These are phyloP conservation scores for Mortierella claussenii DNA, from an alignment of 192 early-diverging fungal genomes.

Conservation along the genomic window DNA sequence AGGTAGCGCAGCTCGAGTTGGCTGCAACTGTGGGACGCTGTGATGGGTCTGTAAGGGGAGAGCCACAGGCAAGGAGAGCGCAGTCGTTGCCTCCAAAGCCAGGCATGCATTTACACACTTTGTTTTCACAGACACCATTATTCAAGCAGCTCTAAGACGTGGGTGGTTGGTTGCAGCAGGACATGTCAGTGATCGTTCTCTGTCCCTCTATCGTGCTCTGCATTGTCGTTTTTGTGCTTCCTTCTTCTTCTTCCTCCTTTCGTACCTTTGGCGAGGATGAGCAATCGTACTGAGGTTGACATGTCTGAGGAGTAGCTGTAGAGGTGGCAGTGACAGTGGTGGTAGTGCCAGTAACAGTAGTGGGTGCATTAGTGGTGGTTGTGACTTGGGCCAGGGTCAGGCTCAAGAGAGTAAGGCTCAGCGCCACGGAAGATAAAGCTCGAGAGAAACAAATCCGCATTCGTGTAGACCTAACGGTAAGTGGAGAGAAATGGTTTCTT, in stretches of 20 bases:
- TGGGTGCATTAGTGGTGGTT: neutral
- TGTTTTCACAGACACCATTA: constrained; percentile 24
- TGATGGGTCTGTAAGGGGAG: constrained; percentile 17
- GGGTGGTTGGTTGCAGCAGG: too few relatives aligned
- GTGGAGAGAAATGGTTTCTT: too few relatives aligned
- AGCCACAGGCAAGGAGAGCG: constrained; percentile 27
- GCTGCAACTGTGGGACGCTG: constrained; percentile 19
- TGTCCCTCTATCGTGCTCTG: too few relatives aligned
- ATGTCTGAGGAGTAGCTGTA: constrained; percentile 10
- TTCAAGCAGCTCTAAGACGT: constrained; percentile 47
- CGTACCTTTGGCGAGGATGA: constrained; percentile 38
- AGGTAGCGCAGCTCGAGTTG: constrained; percentile 19
- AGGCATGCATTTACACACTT: constrained; percentile 22
- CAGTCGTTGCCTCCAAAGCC: constrained; percentile 47
- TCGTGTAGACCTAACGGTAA: too few relatives aligned
- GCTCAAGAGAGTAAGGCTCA: neutral
- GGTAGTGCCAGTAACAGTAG: constrained; percentile 7
- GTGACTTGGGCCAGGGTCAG: neutral
- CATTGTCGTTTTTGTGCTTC: neutral
- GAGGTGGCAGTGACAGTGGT: neutral
- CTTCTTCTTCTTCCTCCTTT: neutral
- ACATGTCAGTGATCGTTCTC: too few relatives aligned
- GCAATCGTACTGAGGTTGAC: constrained; percentile 36
- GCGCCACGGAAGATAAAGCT: neutral
- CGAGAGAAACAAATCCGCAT: neutral